Conservation (phyloP, 2,329 filamentous ascomycete genomes). For the Aspergillus sp. region DNA sequence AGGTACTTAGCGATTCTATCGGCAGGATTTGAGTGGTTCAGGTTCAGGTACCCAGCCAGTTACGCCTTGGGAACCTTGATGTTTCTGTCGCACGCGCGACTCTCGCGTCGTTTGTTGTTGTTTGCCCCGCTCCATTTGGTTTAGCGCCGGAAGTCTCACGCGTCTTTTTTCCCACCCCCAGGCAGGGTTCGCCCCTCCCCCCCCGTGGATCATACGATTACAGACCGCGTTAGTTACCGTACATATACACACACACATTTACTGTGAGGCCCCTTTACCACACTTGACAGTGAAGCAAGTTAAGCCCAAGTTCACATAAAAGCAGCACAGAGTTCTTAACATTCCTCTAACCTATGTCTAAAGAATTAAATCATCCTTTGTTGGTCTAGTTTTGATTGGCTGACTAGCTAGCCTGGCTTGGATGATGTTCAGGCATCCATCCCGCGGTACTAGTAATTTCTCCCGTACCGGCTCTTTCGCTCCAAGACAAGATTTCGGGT, state of each 20-base stretch:
- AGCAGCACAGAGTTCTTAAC: no score
- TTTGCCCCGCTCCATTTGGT: conserved; percentile 20
- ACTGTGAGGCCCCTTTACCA: background rate
- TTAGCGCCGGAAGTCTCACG: conserved; percentile 32
- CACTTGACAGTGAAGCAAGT: no score
- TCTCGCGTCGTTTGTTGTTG: conserved; percentile 38
- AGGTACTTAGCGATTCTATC: background rate
- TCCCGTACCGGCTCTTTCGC: background rate
- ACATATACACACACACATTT: background rate
- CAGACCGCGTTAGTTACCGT: conserved; percentile 1
- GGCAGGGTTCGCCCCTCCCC: background rate
- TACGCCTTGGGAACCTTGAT: conserved; percentile 13
- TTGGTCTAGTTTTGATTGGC: no score
- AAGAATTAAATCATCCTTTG: no score
- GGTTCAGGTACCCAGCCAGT: conserved; percentile 10
- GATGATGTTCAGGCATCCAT: no score
- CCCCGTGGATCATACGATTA: conserved; percentile 19
- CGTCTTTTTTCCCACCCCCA: conserved; percentile 19
- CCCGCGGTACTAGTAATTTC: background rate
- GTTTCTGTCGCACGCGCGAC: conserved; percentile 26
- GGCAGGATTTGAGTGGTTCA: background rate
- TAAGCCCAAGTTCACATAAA: no score
- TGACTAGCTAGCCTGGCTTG: no score
- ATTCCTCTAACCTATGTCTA: no score
- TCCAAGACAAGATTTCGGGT: background rate